Percentiles rank a stretch among this genome's conserved stretches.
Conservation (phyloP, 805 yeast species). For the Teunomyces stri region DNA sequence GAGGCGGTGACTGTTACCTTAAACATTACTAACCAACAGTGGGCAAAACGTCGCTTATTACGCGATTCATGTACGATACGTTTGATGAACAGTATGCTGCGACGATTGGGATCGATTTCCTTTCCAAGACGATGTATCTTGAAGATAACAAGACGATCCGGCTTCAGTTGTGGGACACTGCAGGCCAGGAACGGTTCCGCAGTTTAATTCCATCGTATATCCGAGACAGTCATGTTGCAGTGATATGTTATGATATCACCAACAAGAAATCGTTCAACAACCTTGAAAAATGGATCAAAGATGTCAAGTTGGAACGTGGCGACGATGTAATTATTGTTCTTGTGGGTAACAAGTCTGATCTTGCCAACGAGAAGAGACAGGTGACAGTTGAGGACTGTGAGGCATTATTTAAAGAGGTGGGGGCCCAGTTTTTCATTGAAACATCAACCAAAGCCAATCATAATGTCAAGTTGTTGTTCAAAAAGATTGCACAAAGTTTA, state of each 20-base stretch:
- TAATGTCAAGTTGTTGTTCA: slow-evolving; percentile 86
- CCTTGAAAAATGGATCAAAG: slow-evolving; percentile 89
- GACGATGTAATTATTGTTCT: slow-evolving; percentile 82
- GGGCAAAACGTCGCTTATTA: slow-evolving; percentile 92
- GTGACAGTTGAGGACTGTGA: slow-evolving; percentile 85
- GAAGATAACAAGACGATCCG: slow-evolving; percentile 91
- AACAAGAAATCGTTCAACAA: slow-evolving; percentile 80
- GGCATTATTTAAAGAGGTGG: slow-evolving; percentile 63
- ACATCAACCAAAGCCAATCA: slow-evolving; percentile 94
- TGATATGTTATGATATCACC: slow-evolving; percentile 91
- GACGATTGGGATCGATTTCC: slow-evolving; percentile 93
- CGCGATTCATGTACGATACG: slow-evolving; percentile 97
- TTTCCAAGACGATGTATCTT: slow-evolving; percentile 74
- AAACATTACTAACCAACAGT: slow-evolving; percentile 40
- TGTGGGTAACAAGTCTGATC: slow-evolving; percentile 90
- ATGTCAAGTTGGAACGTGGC: slow-evolving; percentile 91
- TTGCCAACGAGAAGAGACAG: slow-evolving; percentile 69
- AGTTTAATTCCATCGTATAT: slow-evolving; percentile 94
- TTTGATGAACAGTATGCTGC: slow-evolving; percentile 96
- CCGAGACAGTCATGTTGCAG: slow-evolving; percentile 96
- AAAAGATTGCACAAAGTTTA: slow-evolving; percentile 83
- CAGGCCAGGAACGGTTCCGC: slow-evolving; percentile 95
- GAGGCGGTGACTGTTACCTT: too few relatives aligned
- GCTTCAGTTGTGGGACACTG: slow-evolving; percentile 96
- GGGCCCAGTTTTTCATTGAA: slow-evolving; percentile 81